Percentiles rank a stretch among this genome's conserved stretches.
Conservation (phyloP, 306 rosid species). For the Castanea mollissima region DNA sequence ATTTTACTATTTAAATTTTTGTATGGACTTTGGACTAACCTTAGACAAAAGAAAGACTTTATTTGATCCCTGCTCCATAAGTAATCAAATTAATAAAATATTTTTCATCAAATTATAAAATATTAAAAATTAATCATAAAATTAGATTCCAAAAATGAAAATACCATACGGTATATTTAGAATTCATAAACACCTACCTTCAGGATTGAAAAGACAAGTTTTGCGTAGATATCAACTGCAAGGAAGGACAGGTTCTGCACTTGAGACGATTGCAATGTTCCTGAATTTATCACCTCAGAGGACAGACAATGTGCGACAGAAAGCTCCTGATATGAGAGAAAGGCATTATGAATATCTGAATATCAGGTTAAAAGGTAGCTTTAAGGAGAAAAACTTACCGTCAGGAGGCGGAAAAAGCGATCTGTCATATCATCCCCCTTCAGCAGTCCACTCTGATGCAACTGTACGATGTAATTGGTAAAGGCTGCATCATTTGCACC, state of each 20-base stretch:
- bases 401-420: constrained; percentile 73
- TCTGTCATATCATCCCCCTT: constrained; percentile 93
- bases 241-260: constrained; percentile 67
- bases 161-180: background rate
- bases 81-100: constrained; percentile 13
- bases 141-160: background rate
- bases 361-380: background rate
- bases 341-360: background rate
- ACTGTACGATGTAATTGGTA: constrained; percentile 63
- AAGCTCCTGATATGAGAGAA: constrained; percentile 53
- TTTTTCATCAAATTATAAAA: constrained; percentile 1
- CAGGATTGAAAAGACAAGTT: constrained; percentile 74
- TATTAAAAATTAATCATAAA: background rate
- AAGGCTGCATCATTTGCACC: constrained; percentile 66
- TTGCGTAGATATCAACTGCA: constrained; percentile 83
- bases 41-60: constrained; percentile 65
- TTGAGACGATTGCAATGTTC: constrained; percentile 67
- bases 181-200: constrained; percentile 50
- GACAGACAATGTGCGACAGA: constrained; percentile 80
- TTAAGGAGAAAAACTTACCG: constrained; percentile 38
- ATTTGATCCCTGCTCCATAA: constrained; percentile 70
- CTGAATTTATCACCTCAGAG: constrained; percentile 65
- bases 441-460: constrained; percentile 76
- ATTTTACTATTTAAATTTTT: background rate
- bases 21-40: constrained; percentile 40